Conservation (phyloP, 1,284 basidiomycete genomes). For the Hemileia vastatrix region DNA sequence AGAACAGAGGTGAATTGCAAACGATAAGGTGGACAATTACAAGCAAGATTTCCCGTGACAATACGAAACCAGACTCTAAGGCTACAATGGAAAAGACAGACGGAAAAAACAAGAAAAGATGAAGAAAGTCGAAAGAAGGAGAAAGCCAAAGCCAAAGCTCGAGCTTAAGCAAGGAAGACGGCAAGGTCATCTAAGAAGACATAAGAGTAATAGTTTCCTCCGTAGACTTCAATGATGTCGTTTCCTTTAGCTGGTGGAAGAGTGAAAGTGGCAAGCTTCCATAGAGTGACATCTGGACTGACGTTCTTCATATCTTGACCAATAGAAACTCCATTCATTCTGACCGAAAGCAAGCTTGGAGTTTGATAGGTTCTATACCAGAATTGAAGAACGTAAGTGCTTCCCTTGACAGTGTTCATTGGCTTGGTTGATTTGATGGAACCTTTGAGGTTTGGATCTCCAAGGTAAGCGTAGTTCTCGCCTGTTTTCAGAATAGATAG, state of each 20-base stretch:
- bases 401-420: neutral
- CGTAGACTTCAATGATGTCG: neutral
- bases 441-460: neutral
- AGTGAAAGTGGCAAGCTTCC: neutral
- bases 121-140: too few species aligned
- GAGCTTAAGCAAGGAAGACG: neutral
- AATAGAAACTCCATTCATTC: neutral
- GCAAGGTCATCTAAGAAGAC: neutral
- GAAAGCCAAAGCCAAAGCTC: too few species aligned
- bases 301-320: neutral
- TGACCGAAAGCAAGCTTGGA: neutral
- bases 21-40: too few species aligned
- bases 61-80: too few species aligned
- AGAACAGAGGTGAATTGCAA: too few species aligned
- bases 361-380: neutral
- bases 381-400: neutral
- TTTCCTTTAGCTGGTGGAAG: neutral
- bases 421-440: neutral
- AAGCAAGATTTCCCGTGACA: too few species aligned
- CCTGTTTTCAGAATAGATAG: too few species aligned
- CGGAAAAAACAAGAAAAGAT: too few species aligned
- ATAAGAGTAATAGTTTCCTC: neutral
- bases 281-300: neutral
- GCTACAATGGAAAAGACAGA: too few species aligned
- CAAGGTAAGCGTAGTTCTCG: too few species aligned